These are phyloP conservation scores for Zasmidium cellare DNA, from an alignment of 2,329 filamentous ascomycete species.

Conservation along the genomic window DNA sequence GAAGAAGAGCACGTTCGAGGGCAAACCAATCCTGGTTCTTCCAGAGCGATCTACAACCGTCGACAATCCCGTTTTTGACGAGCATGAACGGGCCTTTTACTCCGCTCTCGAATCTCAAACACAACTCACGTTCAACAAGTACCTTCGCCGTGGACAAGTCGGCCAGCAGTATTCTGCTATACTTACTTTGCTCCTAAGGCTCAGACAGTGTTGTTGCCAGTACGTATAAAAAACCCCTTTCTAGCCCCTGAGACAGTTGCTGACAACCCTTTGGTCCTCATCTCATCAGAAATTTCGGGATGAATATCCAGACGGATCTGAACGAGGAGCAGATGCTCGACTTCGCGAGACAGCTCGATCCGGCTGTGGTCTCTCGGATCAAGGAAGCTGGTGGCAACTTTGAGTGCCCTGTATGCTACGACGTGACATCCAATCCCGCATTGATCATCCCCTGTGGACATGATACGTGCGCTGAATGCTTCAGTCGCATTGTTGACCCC, in stretches of 20 bases:
- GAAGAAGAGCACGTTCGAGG: conserved; percentile 77
- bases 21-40: conserved; percentile 69
- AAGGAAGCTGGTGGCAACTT: conserved; percentile 59
- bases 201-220: conserved; percentile 83
- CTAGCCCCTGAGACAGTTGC: too few relatives aligned
- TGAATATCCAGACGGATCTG: conserved; percentile 50
- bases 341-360: conserved; percentile 62
- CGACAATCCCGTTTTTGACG: conserved; percentile 64
- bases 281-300: conserved; percentile 65
- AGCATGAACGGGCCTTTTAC: conserved; percentile 68
- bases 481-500: conserved; percentile 67
- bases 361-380: conserved; percentile 66
- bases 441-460: conserved; percentile 86
- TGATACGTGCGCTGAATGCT: conserved; percentile 74
- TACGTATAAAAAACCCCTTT: too few relatives aligned
- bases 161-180: conserved; percentile 76
- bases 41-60: conserved; percentile 65
- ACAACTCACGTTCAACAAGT: conserved; percentile 73
- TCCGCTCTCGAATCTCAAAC: conserved; percentile 65
- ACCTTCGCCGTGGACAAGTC: conserved; percentile 67
- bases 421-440: conserved; percentile 70
- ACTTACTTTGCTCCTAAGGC: conserved; percentile 73
- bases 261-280: too few relatives aligned
- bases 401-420: conserved; percentile 77
- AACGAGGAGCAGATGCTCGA: conserved; percentile 58